Conservation (phyloP, 2,329 filamentous ascomycete genomes). For the Stagonosporopsis vannaccii region DNA sequence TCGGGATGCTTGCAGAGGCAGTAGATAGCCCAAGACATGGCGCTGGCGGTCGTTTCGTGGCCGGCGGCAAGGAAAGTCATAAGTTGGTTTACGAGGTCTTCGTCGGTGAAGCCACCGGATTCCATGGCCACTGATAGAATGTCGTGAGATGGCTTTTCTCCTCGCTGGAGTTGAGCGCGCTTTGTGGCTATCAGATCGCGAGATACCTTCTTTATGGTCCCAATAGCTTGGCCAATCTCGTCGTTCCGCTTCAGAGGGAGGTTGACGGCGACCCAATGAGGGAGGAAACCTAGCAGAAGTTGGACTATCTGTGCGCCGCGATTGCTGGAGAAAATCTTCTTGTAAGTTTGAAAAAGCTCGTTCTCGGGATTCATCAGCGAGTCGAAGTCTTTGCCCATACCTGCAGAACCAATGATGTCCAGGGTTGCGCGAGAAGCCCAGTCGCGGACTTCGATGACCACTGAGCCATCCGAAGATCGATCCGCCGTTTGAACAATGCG, state of each 20-base stretch:
- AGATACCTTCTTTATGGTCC: constrained; percentile 65
- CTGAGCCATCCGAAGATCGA: constrained; percentile 32
- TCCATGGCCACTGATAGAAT: constrained; percentile 83
- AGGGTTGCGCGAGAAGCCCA: constrained; percentile 62
- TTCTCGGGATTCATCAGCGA: constrained; percentile 60
- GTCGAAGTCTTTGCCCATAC: constrained; percentile 65
- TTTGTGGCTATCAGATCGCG: constrained; percentile 74
- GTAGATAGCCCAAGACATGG: constrained; percentile 63
- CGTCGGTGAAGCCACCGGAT: constrained; percentile 77
- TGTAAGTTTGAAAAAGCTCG: constrained; percentile 61
- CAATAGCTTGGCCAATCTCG: constrained; percentile 46
- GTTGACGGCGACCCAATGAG: constrained; percentile 64
- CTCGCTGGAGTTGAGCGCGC: constrained; percentile 62
- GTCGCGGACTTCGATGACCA: constrained; percentile 53
- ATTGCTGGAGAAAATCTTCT: constrained; percentile 58
- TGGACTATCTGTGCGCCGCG: constrained; percentile 63
- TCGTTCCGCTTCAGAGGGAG: constrained; percentile 76
- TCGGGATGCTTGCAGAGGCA: constrained; percentile 59
- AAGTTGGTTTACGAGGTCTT: constrained; percentile 84
- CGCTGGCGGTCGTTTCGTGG: constrained; percentile 64
- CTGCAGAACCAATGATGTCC: constrained; percentile 65
- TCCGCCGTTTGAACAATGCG: constrained; percentile 43
- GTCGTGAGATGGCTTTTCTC: constrained; percentile 64
- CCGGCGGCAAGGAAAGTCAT: constrained; percentile 87
- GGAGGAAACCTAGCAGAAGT: constrained; percentile 68